Conservation (phyloP, 257 asterid genomes). For the Orobanche coerulescens region DNA sequence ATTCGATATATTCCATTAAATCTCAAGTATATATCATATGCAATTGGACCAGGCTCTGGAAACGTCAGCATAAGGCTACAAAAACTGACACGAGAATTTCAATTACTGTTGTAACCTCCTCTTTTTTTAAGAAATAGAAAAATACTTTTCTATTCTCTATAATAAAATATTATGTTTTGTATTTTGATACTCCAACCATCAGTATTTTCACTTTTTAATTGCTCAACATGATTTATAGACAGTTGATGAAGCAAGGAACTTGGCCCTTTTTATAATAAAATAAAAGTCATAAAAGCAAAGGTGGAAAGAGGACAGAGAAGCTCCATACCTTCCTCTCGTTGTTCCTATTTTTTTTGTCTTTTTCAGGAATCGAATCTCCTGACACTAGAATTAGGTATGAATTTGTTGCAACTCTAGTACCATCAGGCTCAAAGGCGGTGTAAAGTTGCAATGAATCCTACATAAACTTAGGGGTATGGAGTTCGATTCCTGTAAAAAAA, state of each 20-base stretch:
- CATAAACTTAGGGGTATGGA: too few species aligned
- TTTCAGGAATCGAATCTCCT: background rate
- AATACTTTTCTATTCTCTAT: background rate
- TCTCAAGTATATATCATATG: constrained; percentile 20
- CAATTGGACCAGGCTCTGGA: constrained; percentile 31
- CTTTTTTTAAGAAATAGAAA: background rate
- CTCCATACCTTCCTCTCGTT: constrained; percentile 47
- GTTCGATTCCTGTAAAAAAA: too few species aligned
- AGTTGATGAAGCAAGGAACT: constrained; percentile 43
- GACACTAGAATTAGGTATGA: too few species aligned
- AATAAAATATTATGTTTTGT: background rate
- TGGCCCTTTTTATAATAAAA: constrained; percentile 31
- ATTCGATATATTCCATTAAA: constrained; percentile 15
- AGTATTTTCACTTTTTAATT: constrained; percentile 22
- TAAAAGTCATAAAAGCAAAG: constrained; percentile 23
- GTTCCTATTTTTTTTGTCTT: constrained; percentile 28
- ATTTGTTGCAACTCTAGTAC: too few species aligned
- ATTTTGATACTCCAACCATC: constrained; percentile 24
- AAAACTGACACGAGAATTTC: constrained; percentile 35
- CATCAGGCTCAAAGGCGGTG: too few species aligned
- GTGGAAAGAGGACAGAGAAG: constrained; percentile 36
- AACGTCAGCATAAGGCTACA: constrained; percentile 33
- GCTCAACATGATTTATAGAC: constrained; percentile 33
- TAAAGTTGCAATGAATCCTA: too few species aligned
- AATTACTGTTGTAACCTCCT: constrained; percentile 29